These are phyloP conservation scores for Coemansia sp. DNA, from an alignment of 192 early-diverging fungal genomes.

Conservation along the genomic window DNA sequence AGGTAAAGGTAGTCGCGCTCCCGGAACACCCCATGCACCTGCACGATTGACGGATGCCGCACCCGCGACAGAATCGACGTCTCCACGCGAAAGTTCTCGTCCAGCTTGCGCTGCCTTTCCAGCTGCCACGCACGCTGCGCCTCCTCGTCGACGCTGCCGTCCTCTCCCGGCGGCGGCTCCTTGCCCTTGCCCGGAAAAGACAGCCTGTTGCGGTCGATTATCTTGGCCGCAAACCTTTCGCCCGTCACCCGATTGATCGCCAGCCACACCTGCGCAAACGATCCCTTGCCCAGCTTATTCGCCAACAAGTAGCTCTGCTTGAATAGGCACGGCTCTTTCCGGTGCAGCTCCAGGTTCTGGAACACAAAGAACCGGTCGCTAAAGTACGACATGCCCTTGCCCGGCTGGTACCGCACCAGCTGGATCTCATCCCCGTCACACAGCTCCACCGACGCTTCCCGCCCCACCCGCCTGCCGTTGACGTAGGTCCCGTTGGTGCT, in stretches of 20 bases:
- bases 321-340: conserved; percentile 37
- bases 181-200: conserved; percentile 25
- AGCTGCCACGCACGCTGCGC: too few species aligned
- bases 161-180: too few species aligned
- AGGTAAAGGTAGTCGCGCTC: conserved; percentile 47
- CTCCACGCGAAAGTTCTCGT: conserved; percentile 43
- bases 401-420: conserved; percentile 49
- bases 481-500: conserved; percentile 71
- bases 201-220: conserved; percentile 59
- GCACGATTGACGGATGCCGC: conserved; percentile 40
- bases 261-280: conserved; percentile 64
- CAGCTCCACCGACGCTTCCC: conserved; percentile 51
- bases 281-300: conserved; percentile 40
- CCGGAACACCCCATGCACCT: conserved; percentile 45
- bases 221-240: conserved; percentile 65
- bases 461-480: conserved; percentile 52
- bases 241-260: conserved; percentile 61
- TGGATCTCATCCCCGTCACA: conserved; percentile 58
- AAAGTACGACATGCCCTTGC: conserved; percentile 39
- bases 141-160: too few species aligned
- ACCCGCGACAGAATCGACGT: conserved; percentile 48
- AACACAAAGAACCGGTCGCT: conserved; percentile 43
- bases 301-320: conserved; percentile 41
- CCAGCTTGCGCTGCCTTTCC: conserved; percentile 39
- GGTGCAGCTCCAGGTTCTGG: conserved; percentile 37